Conservation (phyloP, 768 basidiomycete genomes). For the Mycena epipterygia region DNA sequence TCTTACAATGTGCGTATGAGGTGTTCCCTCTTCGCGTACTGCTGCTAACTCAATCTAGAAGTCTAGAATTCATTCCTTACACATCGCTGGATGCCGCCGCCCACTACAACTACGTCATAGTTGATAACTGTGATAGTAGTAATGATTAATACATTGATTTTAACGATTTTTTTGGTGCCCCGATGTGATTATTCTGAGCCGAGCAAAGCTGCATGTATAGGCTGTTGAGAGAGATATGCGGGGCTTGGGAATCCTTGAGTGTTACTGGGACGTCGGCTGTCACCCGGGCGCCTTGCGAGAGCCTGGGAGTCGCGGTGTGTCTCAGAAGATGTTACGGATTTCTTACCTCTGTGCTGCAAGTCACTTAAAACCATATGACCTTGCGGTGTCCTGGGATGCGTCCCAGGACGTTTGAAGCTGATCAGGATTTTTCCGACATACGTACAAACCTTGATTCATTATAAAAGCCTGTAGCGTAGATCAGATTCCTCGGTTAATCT, state of each 20-base stretch:
- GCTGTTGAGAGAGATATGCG: neutral
- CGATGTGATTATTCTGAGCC: neutral
- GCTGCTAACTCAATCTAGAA: neutral
- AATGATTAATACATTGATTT: neutral
- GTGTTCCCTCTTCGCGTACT: neutral
- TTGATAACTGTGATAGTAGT: neutral
- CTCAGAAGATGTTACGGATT: neutral
- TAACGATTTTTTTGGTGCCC: neutral
- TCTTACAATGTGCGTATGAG: neutral
- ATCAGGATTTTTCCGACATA: constrained; percentile 7
- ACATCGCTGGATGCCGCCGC: neutral
- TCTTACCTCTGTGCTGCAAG: constrained; percentile 10
- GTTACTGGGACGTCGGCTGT: neutral
- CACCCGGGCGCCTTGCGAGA: neutral
- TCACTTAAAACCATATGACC: constrained; percentile 9
- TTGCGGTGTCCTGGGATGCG: neutral
- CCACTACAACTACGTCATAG: neutral
- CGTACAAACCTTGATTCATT: too few species aligned
- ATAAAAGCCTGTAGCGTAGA: too few species aligned
- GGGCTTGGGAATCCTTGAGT: neutral
- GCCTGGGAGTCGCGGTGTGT: neutral
- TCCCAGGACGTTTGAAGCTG: neutral
- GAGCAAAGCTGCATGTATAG: neutral
- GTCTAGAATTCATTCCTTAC: neutral
- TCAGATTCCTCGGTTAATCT: too few species aligned